Evolutionary conservation across 2,329 filamentous ascomycete species (phyloP), one percentile per base, ranked within the genome.

Genomic region (Aureobasidium vineae): DNA sequence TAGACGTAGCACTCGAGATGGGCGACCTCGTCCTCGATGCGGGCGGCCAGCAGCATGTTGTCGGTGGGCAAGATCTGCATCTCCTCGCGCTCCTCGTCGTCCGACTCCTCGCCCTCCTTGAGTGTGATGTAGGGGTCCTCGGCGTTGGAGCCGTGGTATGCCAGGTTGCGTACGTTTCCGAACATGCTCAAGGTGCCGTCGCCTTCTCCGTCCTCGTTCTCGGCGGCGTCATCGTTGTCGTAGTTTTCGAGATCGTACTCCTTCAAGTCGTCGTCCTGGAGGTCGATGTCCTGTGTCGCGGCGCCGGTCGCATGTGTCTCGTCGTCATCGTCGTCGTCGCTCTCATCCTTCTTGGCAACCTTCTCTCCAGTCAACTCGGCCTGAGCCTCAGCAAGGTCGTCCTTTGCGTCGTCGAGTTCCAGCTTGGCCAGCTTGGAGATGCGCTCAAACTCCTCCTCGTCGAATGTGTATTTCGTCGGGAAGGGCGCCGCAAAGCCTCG

Each of bases 1-100:
- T 98, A 99, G 33, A 99, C 92, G 75, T 98, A 97, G 23, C 98
- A 90, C 77, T 99, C 95, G 31, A 99, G 83, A 78, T 98, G 94
- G 21, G 95, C 94, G 68, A 99, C 88, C 76, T 99, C 95, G 73
- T 99, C 95, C 79, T 99, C 95, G 61, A 98, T 89, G 80, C 97
- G 94, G 70, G 92, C 93, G 13, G 94, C 91, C 56, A 99, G 82
- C 40, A 99, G 84, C 68, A 99, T 83, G 77, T 98, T 99, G 79
- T 99, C 95, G 19, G 91, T 95, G 2, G 91, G 88, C 70, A 98
- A 79, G 70, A 99, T 90, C 79, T 99, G 93, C 65, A 99, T 84
- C 72, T 99, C 94, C 79, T 98, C 91, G 67, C 92, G 85, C 71
- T 98, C 95, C 66, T 96, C 91, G 38, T 96, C 90, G 21, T 92